These are phyloP conservation scores for Gnomoniopsis smithogilvyi DNA, from an alignment of 2,329 filamentous ascomycete species.

Conservation along the genomic window DNA sequence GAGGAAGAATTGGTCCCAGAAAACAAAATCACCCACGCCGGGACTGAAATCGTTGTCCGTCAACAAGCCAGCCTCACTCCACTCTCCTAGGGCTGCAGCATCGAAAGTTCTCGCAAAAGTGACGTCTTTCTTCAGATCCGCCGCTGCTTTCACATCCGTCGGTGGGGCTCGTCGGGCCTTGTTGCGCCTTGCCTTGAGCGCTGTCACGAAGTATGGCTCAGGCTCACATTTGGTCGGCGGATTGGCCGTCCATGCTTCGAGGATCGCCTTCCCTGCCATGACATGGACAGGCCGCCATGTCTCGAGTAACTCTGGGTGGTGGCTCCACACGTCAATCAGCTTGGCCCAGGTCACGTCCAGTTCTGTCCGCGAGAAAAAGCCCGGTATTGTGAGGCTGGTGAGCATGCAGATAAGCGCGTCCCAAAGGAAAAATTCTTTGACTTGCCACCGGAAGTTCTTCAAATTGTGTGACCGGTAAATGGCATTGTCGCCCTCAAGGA, in stretches of 20 bases:
- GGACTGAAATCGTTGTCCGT: slow-evolving; percentile 17
- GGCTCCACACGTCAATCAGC: slow-evolving; percentile 25
- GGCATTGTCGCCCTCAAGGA: slow-evolving; percentile 32
- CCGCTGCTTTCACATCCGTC: neutral
- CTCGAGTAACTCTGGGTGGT: slow-evolving; percentile 28
- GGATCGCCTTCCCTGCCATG: slow-evolving; percentile 26
- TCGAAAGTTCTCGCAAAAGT: neutral
- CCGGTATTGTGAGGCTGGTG: slow-evolving; percentile 23
- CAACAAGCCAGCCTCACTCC: neutral
- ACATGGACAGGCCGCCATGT: slow-evolving; percentile 26
- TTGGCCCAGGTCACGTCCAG: slow-evolving; percentile 23
- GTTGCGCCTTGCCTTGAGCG: slow-evolving; percentile 13
- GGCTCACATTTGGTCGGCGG: slow-evolving; percentile 3
- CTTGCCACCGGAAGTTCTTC: slow-evolving; percentile 29
- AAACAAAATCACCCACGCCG: slow-evolving; percentile 23
- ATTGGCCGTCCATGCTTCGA: slow-evolving; percentile 31
- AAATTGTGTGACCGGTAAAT: slow-evolving; percentile 24
- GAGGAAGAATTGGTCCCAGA: slow-evolving; percentile 25
- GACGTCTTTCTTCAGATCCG: too few relatives aligned
- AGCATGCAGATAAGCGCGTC: slow-evolving; percentile 31
- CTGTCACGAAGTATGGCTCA: slow-evolving; percentile 25
- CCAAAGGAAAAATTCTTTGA: slow-evolving; percentile 30
- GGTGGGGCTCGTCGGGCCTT: neutral
- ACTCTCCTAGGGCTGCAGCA: neutral
- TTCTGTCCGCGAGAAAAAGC: slow-evolving; percentile 20